These are phyloP conservation scores for Malus hybrid DNA, from an alignment of 331 rosid genomes.

Conservation along the genomic window DNA sequence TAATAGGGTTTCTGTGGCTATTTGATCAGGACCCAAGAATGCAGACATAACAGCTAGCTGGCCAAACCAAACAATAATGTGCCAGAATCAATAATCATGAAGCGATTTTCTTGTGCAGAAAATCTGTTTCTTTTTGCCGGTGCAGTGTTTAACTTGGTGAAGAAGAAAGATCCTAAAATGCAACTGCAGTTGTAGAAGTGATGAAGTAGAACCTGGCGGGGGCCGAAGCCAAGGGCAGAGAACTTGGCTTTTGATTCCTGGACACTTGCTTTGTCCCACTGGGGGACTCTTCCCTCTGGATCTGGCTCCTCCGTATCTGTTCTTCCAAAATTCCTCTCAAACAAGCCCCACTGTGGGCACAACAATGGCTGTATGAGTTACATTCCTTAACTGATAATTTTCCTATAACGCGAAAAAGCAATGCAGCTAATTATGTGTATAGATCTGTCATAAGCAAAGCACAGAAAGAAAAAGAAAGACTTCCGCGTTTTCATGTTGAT, in stretches of 20 bases:
- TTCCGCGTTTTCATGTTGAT: too few relatives aligned
- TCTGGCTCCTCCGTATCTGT: constrained; percentile 78
- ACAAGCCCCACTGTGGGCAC: constrained; percentile 82
- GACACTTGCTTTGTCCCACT: constrained; percentile 78
- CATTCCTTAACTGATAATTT: too few relatives aligned
- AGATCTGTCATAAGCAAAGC: too few relatives aligned
- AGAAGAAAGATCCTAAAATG: background rate
- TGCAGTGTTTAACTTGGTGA: background rate
- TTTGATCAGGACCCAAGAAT: constrained; percentile 89
- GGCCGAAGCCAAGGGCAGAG: constrained; percentile 78
- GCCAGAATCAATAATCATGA: background rate
- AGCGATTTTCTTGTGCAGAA: background rate
- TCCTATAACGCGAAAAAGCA: background rate
- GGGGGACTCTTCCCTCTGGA: constrained; percentile 91
- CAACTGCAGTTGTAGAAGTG: background rate
- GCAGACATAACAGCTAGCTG: constrained; percentile 93
- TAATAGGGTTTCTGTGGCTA: constrained; percentile 63
- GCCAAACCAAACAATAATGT: constrained; percentile 4
- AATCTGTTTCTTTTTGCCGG: background rate
- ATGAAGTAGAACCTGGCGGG: constrained; percentile 66
- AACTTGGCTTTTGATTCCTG: constrained; percentile 88
- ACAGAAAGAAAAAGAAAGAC: too few relatives aligned
- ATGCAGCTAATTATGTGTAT: background rate
- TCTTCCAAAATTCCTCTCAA: constrained; percentile 77
- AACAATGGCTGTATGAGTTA: constrained; percentile 8